Evolutionary conservation across 345 rosid species (phyloP).

Genomic region (Sonneratia alba): DNA sequence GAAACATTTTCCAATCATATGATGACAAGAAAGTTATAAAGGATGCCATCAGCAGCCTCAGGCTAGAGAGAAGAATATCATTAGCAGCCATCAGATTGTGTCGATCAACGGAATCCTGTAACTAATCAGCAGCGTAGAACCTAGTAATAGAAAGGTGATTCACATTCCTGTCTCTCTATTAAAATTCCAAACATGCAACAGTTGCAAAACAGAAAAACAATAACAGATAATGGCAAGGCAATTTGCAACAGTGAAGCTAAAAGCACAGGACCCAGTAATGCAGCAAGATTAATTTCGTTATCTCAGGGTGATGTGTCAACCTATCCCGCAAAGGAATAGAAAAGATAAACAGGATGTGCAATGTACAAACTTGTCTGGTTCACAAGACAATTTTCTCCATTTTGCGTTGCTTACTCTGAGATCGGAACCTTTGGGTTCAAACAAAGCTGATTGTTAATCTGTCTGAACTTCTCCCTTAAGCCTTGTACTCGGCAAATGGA

Average conservation of each 20-base stretch:
- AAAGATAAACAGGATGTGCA: neutral
- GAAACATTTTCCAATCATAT: neutral
- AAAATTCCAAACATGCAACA: neutral
- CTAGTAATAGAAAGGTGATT: neutral
- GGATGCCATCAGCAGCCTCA: no score
- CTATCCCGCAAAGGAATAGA: neutral
- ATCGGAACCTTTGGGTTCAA: conserved; percentile 32
- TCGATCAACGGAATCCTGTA: neutral
- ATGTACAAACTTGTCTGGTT: neutral
- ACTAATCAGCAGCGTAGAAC: neutral
- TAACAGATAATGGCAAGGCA: neutral
- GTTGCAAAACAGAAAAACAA: neutral
- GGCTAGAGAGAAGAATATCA: neutral
- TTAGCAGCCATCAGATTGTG: neutral
- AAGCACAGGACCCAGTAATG: neutral
- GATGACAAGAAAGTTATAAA: no score
- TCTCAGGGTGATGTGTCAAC: neutral
- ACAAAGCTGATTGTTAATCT: conserved; percentile 57
- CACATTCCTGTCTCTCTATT: neutral
- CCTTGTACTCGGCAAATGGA: conserved; percentile 60
- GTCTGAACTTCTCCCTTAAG: conserved; percentile 70
- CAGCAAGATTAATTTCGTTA: neutral
- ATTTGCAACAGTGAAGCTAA: neutral
- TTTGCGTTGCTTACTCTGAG: conserved; percentile 16
- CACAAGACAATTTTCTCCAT: neutral